Evolutionary conservation across 2,329 filamentous ascomycete species (phyloP), one percentile per base, ranked within the genome.

Genomic region (Epichloe elymi): DNA sequence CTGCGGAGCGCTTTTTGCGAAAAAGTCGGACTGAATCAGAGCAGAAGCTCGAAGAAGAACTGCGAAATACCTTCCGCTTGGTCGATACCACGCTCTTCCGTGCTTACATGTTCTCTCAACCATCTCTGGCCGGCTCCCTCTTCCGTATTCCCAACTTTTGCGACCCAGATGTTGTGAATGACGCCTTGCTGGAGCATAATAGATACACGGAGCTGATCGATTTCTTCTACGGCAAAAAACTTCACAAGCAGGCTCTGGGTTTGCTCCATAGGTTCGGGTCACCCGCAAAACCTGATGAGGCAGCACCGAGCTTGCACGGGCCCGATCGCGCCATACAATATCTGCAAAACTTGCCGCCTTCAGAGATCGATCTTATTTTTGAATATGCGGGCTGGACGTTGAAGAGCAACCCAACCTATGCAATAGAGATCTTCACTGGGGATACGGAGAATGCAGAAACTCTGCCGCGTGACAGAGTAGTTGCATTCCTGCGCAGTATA

Each of bases 111-210:
- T 88, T 91, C 61, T 88, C 86, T 4, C 83, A 83, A 7, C 91
- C 93, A 4, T 82, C 85, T 5, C 74, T 98, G 11, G 89, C 89
- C 3, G 86, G 87, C 2, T 88, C 90, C 0, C 76, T 98, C 0
- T 97, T 98, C 70, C 88, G 93, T 23, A 88, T 97, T 48, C 85
- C 90, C 62, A 98, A 98, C 65, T 97, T 96, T 63, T 97, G 93
- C 65, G 91, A 98, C 60, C 91, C 93, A 0, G 85, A 88, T 33
- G 93, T 97, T 3, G 91, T 98, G 20, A 93, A 95, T 63, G 87
- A 95, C 66, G 89, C 89, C 60, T 73, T 98, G 4, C 82, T 95
- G 53, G 88, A 95, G 64, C 88, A 84, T 40, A 86, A 86, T 52
- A 82, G 90, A 35, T 96, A 95, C 67, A 91, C 85, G 48, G 91